Base-by-base conservation (phyloP, 1,284 basidiomycete genomes). In the Austroboletus novae-zelandiae region DNA sequence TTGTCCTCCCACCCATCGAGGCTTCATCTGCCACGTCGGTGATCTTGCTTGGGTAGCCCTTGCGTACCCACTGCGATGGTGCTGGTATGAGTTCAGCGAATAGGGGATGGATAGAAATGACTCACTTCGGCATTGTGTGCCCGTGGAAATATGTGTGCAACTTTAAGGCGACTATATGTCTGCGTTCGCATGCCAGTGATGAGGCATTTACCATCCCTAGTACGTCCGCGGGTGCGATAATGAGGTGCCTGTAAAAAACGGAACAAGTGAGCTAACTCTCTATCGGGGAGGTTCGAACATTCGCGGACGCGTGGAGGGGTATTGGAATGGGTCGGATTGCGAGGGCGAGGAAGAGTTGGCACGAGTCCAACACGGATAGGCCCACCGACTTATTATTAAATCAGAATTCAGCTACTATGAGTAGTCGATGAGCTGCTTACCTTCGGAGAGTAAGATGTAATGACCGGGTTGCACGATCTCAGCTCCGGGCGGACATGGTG, bases 111-210 rank as follows among this genome's bases (percentile, higher is more conserved):
- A 20, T 9, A 20, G 20, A 39, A 40, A 32, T 17, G 17, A 40
- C 48, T 30, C 43, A 60, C 60, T 50, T 63, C 60, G 6, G 37
- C 42, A 15, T 51, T 45, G 34, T 61, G 60, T 13, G 48, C 50
- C 6, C 54, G 52, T n/a, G 63, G 54, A 53, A 61, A 57, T 42
- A 61, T 60, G 42, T 64, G 61, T 0, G 53, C 50, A 8, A 51
- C 52, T 40, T 58, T 50, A 18, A 65, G 54, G 23, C 50, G 54
- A 39, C 56, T 57, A 41, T 52, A 60, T 5, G 49, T 50, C 44
- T 50, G 43, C 9, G 44, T 37, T 51, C n/a, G 49, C 40, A 46
- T 4, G 45, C 51, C 53, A 7, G 55, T 57, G 15, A 61, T 51
- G 35, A 59, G 55, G 46, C 61, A 60, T 44, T 53, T 56, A 0